phyloP scores from a whole-genome alignment of 192 early-diverging fungal species.

The Fimicolochytrium jonesii region DNA sequence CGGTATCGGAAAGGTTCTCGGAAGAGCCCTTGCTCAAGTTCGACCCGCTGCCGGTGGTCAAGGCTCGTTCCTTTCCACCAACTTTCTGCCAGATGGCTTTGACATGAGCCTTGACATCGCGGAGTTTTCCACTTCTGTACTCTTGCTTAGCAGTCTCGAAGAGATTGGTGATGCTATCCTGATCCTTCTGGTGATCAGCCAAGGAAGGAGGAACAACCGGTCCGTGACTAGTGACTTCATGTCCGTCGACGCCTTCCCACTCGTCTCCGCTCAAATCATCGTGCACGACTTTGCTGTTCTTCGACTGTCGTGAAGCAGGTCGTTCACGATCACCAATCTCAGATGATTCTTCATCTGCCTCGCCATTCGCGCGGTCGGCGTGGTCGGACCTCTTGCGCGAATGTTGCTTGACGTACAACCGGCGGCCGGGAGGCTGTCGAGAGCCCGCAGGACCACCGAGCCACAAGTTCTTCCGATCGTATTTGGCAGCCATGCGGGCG shows the following conservation, averaged over 20 bases:
- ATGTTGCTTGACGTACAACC: too few relatives aligned
- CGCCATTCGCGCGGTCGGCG: too few relatives aligned
- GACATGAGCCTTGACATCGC: conserved; percentile 22
- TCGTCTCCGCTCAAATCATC: conserved; percentile 25
- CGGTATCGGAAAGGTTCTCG: too few relatives aligned
- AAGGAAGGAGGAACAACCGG: neutral
- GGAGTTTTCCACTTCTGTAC: conserved; percentile 24
- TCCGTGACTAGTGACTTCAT: neutral
- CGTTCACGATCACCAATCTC: too few relatives aligned
- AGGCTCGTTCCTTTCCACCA: neutral
- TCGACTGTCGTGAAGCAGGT: too few relatives aligned
- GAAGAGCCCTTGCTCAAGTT: too few relatives aligned
- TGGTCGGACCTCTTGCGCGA: too few relatives aligned
- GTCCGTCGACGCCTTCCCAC: conserved; percentile 8
- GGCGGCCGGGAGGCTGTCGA: too few relatives aligned
- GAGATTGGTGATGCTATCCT: conserved; percentile 7
- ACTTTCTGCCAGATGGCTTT: conserved; percentile 14
- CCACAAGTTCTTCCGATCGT: conserved; percentile 5
- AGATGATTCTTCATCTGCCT: too few relatives aligned
- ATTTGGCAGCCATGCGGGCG: neutral
- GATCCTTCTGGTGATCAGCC: neutral
- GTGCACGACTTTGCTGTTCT: too few relatives aligned
- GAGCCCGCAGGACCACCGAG: conserved; percentile 3
- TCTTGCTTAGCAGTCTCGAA: conserved; percentile 32
- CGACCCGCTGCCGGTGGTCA: too few relatives aligned